Evolutionary conservation across 2,329 filamentous ascomycete genomes (phyloP), one percentile per base, ranked within the genome.

Genomic region (Stromatinia cepivora): DNA sequence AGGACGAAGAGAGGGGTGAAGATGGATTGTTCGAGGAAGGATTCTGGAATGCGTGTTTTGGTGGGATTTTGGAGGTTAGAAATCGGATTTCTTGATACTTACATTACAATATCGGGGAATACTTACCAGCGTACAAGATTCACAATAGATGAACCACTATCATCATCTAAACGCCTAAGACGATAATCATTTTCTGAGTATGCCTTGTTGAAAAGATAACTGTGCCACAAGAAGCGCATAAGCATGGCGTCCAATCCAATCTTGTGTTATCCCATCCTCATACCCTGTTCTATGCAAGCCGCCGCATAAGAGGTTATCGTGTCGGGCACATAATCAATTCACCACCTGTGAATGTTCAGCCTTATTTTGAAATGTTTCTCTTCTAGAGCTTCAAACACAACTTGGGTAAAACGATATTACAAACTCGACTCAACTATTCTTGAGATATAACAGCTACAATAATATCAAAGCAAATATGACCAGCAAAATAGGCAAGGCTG

Each of bases 271-370:
- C n/a, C n/a, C n/a, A 45, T 59, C 10, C 15, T 45, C 13, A 15
- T 25, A 63, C 59, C 59, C 28, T 25, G 59, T 50, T 50, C 4
- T 63, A 48, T 63, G 59, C 45, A 63, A 34, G 59, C 31, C 45
- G 45, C 28, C 28, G 59, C 45, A 50, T 63, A 9, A 42, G 28
- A n/a, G 59, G 48, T 45, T 11, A 20, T 34, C 20, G 22, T 45
- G 45, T 31, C 45, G 45, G 59, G 45, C 8, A 28, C 59, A 50
- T 17, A 17, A 42, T 17, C 39, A 31, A 34, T 17, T 42, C 28
- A 48, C 20, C n/a, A 34, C 17, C 10, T 36, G 10, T 62, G 58
- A 54, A 62, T 62, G n/a, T 62, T 31, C 13, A 48, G 45, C 28
- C 22, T 22, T 48, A n/a, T 46, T 45, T 8, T 8, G 9, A 10